A percentile compares a stretch with the other conserved stretches of the same genome.
phyloP scores from a whole-genome alignment of 139 green algal species.

The Auxenochlorella pyrenoidosa region DNA sequence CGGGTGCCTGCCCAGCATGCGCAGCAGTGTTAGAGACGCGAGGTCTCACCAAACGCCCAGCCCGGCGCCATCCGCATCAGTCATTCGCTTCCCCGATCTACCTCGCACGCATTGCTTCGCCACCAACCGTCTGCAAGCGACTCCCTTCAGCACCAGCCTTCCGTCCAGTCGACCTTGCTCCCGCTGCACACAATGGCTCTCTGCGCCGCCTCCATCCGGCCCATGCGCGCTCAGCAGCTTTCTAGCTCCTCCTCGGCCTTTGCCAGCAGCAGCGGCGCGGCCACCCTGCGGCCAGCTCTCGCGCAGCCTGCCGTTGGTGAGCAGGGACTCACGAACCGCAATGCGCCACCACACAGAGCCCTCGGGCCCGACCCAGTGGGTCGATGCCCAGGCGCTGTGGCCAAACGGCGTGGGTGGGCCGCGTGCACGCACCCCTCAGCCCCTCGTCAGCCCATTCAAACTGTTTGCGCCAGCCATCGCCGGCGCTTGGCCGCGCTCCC shows the following conservation, averaged over 20 bases:
- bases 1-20: neutral
- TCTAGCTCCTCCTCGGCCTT: neutral
- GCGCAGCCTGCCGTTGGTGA: conserved; percentile 10
- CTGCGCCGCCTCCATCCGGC: neutral
- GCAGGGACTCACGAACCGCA: neutral
- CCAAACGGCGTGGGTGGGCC: neutral
- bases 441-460: neutral
- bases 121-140: neutral
- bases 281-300: conserved; percentile 9
- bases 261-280: neutral
- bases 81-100: neutral
- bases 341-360: neutral
- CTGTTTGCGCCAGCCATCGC: neutral
- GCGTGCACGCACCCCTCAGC: neutral
- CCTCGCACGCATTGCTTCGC: neutral
- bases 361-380: neutral
- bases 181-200: neutral
- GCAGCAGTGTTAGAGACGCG: neutral
- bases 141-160: too few relatives aligned
- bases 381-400: neutral
- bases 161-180: too few relatives aligned
- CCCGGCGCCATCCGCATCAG: too few relatives aligned
- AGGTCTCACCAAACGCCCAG: too few relatives aligned
- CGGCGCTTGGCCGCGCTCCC: neutral
- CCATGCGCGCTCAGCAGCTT: neutral